phyloP scores from a whole-genome alignment of 2,329 filamentous ascomycete species.

The Parastagonospora nodorum region DNA sequence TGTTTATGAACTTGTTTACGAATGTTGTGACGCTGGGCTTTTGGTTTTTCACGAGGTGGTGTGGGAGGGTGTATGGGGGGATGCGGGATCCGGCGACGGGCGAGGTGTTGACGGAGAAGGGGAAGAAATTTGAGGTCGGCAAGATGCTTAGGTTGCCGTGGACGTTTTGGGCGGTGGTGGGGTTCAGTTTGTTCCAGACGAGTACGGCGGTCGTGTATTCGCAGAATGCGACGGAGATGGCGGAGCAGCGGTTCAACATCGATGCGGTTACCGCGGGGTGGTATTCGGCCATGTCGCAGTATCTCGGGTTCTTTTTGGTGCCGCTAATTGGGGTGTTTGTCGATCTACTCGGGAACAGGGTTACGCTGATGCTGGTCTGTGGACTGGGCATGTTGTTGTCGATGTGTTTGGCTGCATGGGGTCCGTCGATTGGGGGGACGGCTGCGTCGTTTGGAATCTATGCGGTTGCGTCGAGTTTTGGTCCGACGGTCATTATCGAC shows the following conservation, averaged over 20 bases:
- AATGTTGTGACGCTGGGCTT: constrained; percentile 60
- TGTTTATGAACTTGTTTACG: constrained; percentile 69
- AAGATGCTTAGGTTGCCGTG: constrained; percentile 65
- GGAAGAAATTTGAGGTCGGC: constrained; percentile 60
- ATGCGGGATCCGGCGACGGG: constrained; percentile 62
- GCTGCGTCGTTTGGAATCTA: constrained; percentile 65
- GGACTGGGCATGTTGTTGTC: constrained; percentile 58
- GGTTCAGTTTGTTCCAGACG: constrained; percentile 64
- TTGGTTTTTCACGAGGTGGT: constrained; percentile 61
- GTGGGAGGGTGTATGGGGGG: constrained; percentile 54
- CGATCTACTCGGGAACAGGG: constrained; percentile 60
- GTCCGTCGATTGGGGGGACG: constrained; percentile 55
- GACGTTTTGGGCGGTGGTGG: constrained; percentile 62
- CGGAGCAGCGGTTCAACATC: constrained; percentile 64
- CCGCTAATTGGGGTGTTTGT: constrained; percentile 62
- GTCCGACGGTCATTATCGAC: constrained; percentile 65
- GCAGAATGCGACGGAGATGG: constrained; percentile 65
- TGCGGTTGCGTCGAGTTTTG: constrained; percentile 60
- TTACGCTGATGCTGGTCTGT: constrained; percentile 53
- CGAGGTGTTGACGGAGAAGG: constrained; percentile 64
- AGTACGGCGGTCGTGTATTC: constrained; percentile 60
- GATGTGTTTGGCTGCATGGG: constrained; percentile 62
- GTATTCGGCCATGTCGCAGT: constrained; percentile 64
- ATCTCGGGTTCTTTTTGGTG: constrained; percentile 63
- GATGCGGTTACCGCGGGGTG: constrained; percentile 62